A percentile compares a stretch with the other conserved stretches of the same genome.
Conservation (phyloP, 1,284 basidiomycete genomes). For the Tilletia caries region DNA sequence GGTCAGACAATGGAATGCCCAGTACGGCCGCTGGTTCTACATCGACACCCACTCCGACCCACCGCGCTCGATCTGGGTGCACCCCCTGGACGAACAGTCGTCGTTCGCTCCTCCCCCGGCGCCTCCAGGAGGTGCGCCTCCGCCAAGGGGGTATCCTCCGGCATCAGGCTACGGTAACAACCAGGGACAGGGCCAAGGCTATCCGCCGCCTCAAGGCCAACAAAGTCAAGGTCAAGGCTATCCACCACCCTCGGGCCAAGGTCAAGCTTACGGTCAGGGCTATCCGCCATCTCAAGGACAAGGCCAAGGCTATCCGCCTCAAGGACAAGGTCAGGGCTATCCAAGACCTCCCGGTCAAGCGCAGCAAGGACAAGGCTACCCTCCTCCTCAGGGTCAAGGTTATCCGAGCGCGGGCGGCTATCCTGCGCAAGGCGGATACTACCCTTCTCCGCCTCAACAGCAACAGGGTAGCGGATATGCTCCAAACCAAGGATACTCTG, state of each 20-base stretch:
- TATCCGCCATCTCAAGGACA: not conserved
- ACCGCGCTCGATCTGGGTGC: slow-evolving; percentile 52
- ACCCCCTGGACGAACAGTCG: slow-evolving; percentile 46
- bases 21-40: slow-evolving; percentile 41
- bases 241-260: too few species aligned
- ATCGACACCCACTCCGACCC: slow-evolving; percentile 48
- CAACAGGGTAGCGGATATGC: not conserved
- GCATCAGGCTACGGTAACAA: not conserved
- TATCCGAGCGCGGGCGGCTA: too few species aligned
- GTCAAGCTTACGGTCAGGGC: too few species aligned
- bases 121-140: not conserved
- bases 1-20: slow-evolving; percentile 45
- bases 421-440: too few species aligned
- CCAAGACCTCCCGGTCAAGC: too few species aligned
- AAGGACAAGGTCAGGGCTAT: too few species aligned
- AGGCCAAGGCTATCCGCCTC: not conserved
- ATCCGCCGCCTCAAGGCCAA: not conserved
- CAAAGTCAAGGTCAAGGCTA: too few species aligned
- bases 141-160: not conserved
- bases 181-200: not conserved
- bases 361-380: too few species aligned
- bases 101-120: slow-evolving; percentile 2
- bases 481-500: not conserved
- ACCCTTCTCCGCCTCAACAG: too few species aligned
- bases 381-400: too few species aligned